phyloP scores from a whole-genome alignment of 495 filamentous ascomycete species.

The Astrothelium macrocarpum region DNA sequence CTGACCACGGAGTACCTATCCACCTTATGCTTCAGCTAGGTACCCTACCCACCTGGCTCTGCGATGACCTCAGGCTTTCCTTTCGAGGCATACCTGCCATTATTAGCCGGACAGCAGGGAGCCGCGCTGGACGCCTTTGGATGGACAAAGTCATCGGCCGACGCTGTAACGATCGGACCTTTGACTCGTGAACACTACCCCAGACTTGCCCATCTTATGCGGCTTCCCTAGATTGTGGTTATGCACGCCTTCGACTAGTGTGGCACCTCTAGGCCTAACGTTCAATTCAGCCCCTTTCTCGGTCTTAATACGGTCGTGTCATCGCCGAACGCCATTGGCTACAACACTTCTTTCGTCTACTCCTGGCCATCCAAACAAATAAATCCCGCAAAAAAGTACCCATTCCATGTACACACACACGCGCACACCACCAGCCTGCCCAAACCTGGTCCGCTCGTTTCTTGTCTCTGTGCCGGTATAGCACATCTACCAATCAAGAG shows the following conservation, averaged over 20 bases:
- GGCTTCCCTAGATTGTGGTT: background rate
- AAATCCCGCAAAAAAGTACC: constrained; percentile 4
- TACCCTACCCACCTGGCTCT: too few relatives aligned
- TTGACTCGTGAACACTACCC: background rate
- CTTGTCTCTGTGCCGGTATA: background rate
- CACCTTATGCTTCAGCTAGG: too few relatives aligned
- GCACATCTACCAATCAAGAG: background rate
- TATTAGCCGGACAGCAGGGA: background rate
- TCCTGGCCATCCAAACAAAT: background rate
- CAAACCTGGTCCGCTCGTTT: background rate
- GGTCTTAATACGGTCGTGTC: background rate
- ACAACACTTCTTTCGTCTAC: background rate
- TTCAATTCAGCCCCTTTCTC: background rate
- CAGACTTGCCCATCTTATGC: background rate
- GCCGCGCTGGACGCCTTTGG: background rate
- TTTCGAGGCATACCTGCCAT: background rate
- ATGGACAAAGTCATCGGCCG: background rate
- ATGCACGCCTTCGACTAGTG: background rate
- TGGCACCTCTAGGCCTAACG: background rate
- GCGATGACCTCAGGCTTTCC: background rate
- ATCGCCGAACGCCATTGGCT: background rate
- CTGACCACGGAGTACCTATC: too few relatives aligned
- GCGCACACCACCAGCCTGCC: background rate
- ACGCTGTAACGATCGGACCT: background rate
- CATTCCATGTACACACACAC: background rate